Conservation (phyloP, 1,284 basidiomycete species). For the Porogramme epimiltina region DNA sequence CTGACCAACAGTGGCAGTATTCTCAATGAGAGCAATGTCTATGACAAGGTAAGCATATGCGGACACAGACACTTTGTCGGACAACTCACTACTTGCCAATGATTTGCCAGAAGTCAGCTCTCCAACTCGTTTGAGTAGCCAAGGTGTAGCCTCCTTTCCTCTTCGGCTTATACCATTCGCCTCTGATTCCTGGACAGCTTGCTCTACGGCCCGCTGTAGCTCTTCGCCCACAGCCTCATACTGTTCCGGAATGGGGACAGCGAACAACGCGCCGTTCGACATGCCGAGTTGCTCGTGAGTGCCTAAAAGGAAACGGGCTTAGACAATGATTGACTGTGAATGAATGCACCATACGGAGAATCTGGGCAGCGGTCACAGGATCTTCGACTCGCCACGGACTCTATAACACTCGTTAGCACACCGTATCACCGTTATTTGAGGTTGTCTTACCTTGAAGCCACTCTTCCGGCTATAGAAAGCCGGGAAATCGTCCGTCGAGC, state of each 20-base stretch:
- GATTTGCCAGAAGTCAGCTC: conserved; percentile 83
- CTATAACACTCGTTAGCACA: conserved; percentile 36
- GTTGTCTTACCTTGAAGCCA: conserved; percentile 69
- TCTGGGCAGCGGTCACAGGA: conserved; percentile 63
- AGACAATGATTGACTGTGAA: background rate
- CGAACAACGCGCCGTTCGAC: conserved; percentile 79
- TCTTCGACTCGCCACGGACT: conserved; percentile 71
- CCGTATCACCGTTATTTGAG: background rate
- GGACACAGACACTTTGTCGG: background rate
- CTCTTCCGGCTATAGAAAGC: conserved; percentile 91
- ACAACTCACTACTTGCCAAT: conserved; percentile 64
- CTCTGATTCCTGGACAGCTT: conserved; percentile 84
- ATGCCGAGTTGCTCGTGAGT: conserved; percentile 65
- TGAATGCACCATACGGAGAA: conserved; percentile 58
- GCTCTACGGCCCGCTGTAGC: conserved; percentile 84
- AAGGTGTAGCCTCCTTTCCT: conserved; percentile 95
- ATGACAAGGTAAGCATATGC: background rate
- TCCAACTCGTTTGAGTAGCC: conserved; percentile 85
- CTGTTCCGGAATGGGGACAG: conserved; percentile 86
- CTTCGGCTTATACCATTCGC: conserved; percentile 77
- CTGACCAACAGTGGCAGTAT: conserved; percentile 87
- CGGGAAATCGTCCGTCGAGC: conserved; percentile 80
- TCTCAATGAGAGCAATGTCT: conserved; percentile 91
- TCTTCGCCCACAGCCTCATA: conserved; percentile 67
- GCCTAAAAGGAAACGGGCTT: too few relatives aligned